Evolutionary conservation across 2,329 filamentous ascomycete genomes (phyloP), one percentile per base, ranked within the genome.

Genomic region (Byssothecium circinans): DNA sequence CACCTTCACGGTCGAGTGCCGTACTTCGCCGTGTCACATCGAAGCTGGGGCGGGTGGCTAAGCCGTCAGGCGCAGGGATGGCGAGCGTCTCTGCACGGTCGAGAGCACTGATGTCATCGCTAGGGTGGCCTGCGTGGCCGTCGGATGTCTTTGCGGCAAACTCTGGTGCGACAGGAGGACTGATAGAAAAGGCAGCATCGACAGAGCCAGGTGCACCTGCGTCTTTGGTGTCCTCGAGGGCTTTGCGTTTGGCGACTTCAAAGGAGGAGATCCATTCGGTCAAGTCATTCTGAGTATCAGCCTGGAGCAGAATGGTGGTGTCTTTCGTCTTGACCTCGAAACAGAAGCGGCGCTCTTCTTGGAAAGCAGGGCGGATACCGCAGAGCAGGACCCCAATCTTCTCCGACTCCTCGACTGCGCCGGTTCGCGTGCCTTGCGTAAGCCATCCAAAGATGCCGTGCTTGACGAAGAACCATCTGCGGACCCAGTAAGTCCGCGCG

Each of bases 321-420:
- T 89, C 95, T 71, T 96, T 99, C 2, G 94, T 99, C 77, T 97
- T 99, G 63, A 99, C 88, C 72, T 99, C 94, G 62, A 99, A 96
- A 68, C 94, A 97, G 72, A 97, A 99, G 14, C 94, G 83, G 32
- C 94, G 84, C 64, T 99, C 94, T 72, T 99, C 94, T 57, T 89
- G 86, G 42, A 95, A 87, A 0, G 91, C 91, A 15, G 91, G 91
- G 61, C 92, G 89, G 40, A 94, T 88, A 62, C 89, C 95, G 74
- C 94, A 99, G 32, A 99, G 83, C 43, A 99, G 75, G 2, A 99
- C 91, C 33, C 94, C 94, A 51, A 96, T 95, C 73, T 95, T 91
- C 62, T 99, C 94, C 38, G 91, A 95, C 69, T 97, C 92, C 58
- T 97, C 84, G 18, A 99, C 94, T 27, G 91, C 92, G 36, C 85